Conservation (phyloP, 768 basidiomycete species). For the Albatrellus ellisii region DNA sequence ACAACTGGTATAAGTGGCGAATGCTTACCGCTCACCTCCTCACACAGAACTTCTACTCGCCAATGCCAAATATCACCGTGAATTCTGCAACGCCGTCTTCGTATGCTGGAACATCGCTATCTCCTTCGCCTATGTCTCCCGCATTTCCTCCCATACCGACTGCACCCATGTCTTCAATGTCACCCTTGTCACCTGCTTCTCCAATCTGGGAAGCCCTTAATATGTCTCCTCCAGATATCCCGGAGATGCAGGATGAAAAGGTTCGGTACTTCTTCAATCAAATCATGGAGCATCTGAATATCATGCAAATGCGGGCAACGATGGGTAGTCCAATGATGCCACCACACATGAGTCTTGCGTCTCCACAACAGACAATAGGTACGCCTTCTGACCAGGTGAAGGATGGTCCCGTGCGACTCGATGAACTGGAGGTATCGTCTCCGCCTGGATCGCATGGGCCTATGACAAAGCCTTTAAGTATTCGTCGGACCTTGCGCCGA, state of each 20-base stretch:
- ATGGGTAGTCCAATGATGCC: constrained; percentile 1
- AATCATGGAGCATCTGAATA: constrained; percentile 67
- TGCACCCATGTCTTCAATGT: constrained; percentile 12
- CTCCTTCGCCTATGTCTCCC: constrained; percentile 17
- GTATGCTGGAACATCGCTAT: constrained; percentile 14
- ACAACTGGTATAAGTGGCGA: no score
- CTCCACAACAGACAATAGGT: no score
- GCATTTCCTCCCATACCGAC: constrained; percentile 9
- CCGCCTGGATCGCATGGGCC: no score
- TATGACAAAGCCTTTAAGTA: constrained; percentile 32
- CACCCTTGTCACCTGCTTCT: constrained; percentile 19
- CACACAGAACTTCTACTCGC: constrained; percentile 10
- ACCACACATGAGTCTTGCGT: not conserved
- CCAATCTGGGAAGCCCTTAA: constrained; percentile 20
- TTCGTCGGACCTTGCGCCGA: constrained; percentile 16
- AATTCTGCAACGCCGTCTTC: constrained; percentile 12
- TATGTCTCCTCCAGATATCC: constrained; percentile 39
- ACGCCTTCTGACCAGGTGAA: not conserved
- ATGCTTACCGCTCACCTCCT: constrained; percentile 9
- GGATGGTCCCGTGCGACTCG: constrained; percentile 3
- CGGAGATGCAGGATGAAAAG: constrained; percentile 58
- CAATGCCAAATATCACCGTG: not conserved
- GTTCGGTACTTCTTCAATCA: constrained; percentile 82
- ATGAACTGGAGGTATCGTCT: constrained; percentile 6
- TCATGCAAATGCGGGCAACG: constrained; percentile 44